Evolutionary conservation across 169 alveolate species (phyloP).

Genomic region (Plasmodium blacklocki): DNA sequence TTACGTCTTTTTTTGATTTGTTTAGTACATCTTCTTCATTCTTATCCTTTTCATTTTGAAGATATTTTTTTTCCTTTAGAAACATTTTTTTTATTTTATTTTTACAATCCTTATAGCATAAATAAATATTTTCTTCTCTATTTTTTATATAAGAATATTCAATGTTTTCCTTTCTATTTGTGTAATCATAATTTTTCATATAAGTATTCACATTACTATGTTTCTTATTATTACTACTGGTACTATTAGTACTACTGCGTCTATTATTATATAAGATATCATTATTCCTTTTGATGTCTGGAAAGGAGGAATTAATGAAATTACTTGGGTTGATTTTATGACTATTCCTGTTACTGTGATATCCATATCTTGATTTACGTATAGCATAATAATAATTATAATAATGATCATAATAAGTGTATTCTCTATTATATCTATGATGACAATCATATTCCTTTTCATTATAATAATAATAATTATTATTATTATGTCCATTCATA

Average conservation of each 20-base stretch:
- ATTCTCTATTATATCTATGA: no score
- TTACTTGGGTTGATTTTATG: no score
- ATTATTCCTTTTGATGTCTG: no score
- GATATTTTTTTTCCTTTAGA: background rate
- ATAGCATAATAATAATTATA: no score
- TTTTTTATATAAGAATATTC: background rate
- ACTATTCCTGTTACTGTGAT: no score
- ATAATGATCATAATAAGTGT: no score
- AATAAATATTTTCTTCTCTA: background rate
- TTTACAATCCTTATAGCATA: conserved; percentile 1
- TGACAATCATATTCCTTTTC: no score
- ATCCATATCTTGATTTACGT: no score
- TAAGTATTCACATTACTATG: background rate
- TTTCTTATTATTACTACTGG: background rate
- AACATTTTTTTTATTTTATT: background rate
- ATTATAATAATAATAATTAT: no score
- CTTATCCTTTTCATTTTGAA: background rate
- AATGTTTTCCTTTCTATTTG: background rate
- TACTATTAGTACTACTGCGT: background rate
- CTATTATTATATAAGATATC: background rate
- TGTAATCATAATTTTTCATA: background rate
- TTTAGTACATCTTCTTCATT: background rate
- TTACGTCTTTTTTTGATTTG: background rate
- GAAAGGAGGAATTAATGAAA: no score
- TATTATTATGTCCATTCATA: no score